Evolutionary conservation across 2,329 filamentous ascomycete species (phyloP).

Genomic region (Cercospora sp.): DNA sequence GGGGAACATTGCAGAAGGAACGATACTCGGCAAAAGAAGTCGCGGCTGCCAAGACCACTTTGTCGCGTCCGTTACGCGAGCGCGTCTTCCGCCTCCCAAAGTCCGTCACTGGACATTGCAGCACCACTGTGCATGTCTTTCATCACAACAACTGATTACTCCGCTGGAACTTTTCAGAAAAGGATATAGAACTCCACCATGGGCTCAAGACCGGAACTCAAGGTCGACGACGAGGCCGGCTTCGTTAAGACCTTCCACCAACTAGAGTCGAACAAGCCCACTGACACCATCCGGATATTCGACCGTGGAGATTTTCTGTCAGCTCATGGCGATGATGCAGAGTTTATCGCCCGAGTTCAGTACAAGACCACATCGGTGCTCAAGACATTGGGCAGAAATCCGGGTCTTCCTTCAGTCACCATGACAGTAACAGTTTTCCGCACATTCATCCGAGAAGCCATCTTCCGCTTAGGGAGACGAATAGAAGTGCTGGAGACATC

Average conservation of each 20-base stretch:
- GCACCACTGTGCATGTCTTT: not conserved
- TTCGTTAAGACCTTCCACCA: conserved; percentile 96
- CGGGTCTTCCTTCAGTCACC: conserved; percentile 87
- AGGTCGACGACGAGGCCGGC: conserved; percentile 90
- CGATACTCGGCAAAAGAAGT: not conserved
- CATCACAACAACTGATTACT: not conserved
- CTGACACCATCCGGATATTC: conserved; percentile 85
- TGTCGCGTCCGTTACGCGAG: conserved; percentile 5
- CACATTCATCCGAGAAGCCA: conserved; percentile 89
- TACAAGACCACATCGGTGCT: conserved; percentile 98
- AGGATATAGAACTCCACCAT: conserved; percentile 38
- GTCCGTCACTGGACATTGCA: not conserved
- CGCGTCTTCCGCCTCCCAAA: not conserved
- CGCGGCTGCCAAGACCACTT: not conserved
- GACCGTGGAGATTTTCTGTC: conserved; percentile 95
- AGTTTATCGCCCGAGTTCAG: conserved; percentile 77
- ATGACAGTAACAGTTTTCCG: conserved; percentile 94
- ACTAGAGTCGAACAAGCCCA: conserved; percentile 68
- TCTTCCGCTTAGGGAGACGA: conserved; percentile 87
- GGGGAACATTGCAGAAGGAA: not conserved
- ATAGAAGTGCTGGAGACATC: conserved; percentile 84
- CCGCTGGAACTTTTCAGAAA: not conserved
- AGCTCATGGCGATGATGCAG: conserved; percentile 82
- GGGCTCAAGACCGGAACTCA: conserved; percentile 59
- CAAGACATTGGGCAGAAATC: conserved; percentile 80